Evolutionary conservation across 2,329 filamentous ascomycete genomes (phyloP).

Genomic region (Catunica adiposa): DNA sequence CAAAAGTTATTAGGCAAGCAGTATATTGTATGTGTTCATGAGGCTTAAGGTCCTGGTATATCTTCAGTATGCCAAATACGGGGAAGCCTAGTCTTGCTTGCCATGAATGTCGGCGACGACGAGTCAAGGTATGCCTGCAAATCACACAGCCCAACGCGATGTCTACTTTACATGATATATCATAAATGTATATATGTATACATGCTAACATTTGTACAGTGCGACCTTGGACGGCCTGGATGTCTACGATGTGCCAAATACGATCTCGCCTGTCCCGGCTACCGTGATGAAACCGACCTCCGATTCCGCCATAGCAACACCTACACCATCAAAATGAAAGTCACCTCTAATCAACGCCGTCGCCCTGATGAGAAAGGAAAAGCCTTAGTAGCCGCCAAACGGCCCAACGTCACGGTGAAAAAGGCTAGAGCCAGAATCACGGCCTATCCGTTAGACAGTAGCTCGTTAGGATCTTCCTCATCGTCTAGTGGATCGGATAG

Average conservation of each 20-base stretch:
- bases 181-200: background rate
- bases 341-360: background rate
- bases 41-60: background rate
- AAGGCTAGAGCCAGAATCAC: background rate
- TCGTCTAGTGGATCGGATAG: background rate
- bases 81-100: slow-evolving; percentile 14
- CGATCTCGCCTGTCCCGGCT: slow-evolving; percentile 10
- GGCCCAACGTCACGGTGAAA: background rate
- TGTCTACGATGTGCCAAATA: slow-evolving; percentile 12
- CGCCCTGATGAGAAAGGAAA: background rate
- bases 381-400: background rate
- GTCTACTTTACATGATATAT: background rate
- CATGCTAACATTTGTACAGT: slow-evolving; percentile 5
- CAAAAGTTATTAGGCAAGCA: too few species aligned
- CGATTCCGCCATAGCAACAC: slow-evolving; percentile 14
- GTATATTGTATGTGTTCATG: background rate
- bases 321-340: slow-evolving; percentile 12
- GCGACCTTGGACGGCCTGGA: slow-evolving; percentile 13
- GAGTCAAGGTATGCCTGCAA: slow-evolving; percentile 10
- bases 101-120: slow-evolving; percentile 12
- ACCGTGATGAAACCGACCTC: slow-evolving; percentile 14
- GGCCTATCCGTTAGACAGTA: background rate
- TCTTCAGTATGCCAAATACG: slow-evolving; percentile 10
- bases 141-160: background rate
- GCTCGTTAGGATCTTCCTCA: background rate